Evolutionary conservation across 148 eudicot species (phyloP), one percentile per base, ranked within the genome.

Genomic region (Limonium bicolor): DNA sequence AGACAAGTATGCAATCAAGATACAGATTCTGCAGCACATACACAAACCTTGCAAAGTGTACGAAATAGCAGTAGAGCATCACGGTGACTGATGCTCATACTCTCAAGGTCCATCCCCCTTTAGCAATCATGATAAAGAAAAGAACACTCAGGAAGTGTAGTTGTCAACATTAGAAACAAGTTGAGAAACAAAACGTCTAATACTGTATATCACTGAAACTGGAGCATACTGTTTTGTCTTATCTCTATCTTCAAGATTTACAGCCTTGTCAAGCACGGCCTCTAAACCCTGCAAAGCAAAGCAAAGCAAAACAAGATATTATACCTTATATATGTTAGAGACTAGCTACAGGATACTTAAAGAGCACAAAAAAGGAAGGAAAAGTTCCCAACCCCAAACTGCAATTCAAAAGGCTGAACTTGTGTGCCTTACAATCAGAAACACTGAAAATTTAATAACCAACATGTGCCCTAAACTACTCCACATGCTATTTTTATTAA

Each of bases 191-290:
- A 23, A 26, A 20, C 31, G 55, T 30, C 27, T 46, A 29, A 22
- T 38, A 55, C 32, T 42, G 23, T 36, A 41, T 28, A n/a, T n/a
- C n/a, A n/a, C n/a, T 20, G 47, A 50, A 18, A 25, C 17, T 24
- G 56, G 54, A 31, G 55, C 61, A 41, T 69, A 90, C 99, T 81
- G 71, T 42, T 66, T 61, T 45, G 56, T 73, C 60, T 82, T 81
- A 58, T 70, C 71, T 29, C 84, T 88, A 55, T 81, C 83, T 76
- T 90, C 95, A 61, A 78, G 82, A 58, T 75, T 52, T 55, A 85
- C 94, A 60, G 95, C 99, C 77, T 90, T 90, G 71, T 90, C 99
- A 35, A 90, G 82, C 67, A 85, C 88, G 51, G 94, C 99, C 74
- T 90, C 99, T 60, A 90, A 71, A 55, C 94, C 93, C 99, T 90